Evolutionary conservation across 768 basidiomycete species (phyloP).

Genomic region (Boletus insuetus): DNA sequence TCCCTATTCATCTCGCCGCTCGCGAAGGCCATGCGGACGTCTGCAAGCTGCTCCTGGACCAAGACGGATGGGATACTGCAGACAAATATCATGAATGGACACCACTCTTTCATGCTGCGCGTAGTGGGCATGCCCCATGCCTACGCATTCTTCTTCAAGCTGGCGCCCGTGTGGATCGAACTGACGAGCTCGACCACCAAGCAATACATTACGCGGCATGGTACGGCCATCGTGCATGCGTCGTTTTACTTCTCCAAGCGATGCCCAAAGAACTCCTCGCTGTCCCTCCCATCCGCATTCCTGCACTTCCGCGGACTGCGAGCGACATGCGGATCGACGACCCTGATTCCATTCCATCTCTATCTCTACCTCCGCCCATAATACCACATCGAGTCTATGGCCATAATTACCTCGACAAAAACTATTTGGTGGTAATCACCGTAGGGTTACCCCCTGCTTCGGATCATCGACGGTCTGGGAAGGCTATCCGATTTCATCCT

Average conservation of each 20-base stretch:
- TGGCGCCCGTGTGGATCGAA: constrained; percentile 68
- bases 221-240: constrained; percentile 81
- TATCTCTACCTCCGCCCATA: constrained; percentile 96
- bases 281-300: constrained; percentile 17
- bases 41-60: constrained; percentile 69
- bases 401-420: constrained; percentile 90
- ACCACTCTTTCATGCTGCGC: constrained; percentile 91
- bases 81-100: constrained; percentile 99
- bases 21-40: constrained; percentile 88
- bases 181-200: constrained; percentile 82
- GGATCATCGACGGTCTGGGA: constrained; percentile 35
- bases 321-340: constrained; percentile 53
- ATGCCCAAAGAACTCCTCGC: constrained; percentile 20
- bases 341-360: constrained; percentile 87
- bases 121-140: constrained; percentile 76
- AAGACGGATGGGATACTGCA: constrained; percentile 77
- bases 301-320: constrained; percentile 26
- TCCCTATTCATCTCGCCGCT: constrained; percentile 94
- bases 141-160: constrained; percentile 77
- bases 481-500: constrained; percentile 65
- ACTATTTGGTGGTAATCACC: constrained; percentile 80
- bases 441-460: constrained; percentile 57
- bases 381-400: constrained; percentile 98
- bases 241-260: constrained; percentile 54
- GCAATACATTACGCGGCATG: constrained; percentile 95